Evolutionary conservation across 768 basidiomycete species (phyloP), one percentile per base, ranked within the genome.

Genomic region (Rhodotorula paludigena): DNA sequence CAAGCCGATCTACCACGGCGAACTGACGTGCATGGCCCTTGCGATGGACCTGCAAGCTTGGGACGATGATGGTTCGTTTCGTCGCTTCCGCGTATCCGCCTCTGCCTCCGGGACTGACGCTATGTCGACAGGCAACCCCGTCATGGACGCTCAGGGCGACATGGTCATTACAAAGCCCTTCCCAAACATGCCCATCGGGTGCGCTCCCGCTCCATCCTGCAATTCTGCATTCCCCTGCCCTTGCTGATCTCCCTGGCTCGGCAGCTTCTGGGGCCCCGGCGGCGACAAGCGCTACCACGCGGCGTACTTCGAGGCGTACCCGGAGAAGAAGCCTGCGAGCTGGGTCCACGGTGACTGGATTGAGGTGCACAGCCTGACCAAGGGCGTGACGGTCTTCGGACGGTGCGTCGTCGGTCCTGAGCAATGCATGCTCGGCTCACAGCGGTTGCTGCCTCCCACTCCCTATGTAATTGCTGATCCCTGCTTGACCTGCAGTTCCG

Each of bases 301-400:
- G 0, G 67, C 76, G 10, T 76, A 76, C 52, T 76, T 66, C 55
- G 70, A 72, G n/a, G 68, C 67, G 10, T 76, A 66, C 60, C 68
- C 73, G 20, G 38, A 35, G 28, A 61, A 63, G 38, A 53, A 57
- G 49, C 60, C 67, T 11, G 60, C 56, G 5, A 72, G 69, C 10
- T 76, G 74, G 74, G 64, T 69, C 23, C 74, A 75, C 53, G 71
- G 71, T 25, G 76, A 76, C 38, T 73, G 57, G 58, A 63, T 69
- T 54, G 62, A 68, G 47, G 33, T 76, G 28, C 56, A 70, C 47
- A 49, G 53, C 14, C 58, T 59, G 20, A 71, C 76, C 2, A 42
- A 54, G 2, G 76, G 76, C 14, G 66, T 75, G 25, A 65, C 56
- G 38, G 68, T 76, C 21, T 72, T 69, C 23, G 76, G 76, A 2